Conservation (phyloP, 2,329 filamentous ascomycete genomes). For the Drechslera avenae region DNA sequence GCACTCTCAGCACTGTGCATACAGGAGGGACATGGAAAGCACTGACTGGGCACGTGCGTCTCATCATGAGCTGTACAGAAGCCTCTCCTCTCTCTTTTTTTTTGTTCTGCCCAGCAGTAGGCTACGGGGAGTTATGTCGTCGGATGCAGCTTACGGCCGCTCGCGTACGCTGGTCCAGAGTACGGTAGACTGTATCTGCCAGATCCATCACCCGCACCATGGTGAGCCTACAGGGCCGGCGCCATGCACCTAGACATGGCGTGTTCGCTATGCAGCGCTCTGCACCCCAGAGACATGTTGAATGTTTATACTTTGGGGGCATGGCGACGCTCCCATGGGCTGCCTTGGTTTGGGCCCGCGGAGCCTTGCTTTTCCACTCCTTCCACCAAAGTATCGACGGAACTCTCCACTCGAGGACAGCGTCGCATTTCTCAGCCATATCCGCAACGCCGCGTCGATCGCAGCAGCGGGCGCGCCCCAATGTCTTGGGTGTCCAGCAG, state of each 20-base stretch:
- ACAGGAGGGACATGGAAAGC: background rate
- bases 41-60: conserved; percentile 1
- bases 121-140: conserved; percentile 17
- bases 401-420: conserved; percentile 18
- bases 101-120: background rate
- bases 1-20: conserved; percentile 16
- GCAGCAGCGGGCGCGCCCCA: conserved; percentile 25
- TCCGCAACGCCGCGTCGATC: conserved; percentile 42
- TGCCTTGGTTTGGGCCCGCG: conserved; percentile 16
- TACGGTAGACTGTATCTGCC: conserved; percentile 30
- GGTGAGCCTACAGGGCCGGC: conserved; percentile 23
- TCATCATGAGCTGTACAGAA: conserved; percentile 11
- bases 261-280: conserved; percentile 24
- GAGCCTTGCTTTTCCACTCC: conserved; percentile 11
- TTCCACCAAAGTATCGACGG: conserved; percentile 11
- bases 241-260: conserved; percentile 24
- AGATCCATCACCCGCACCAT: conserved; percentile 29
- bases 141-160: conserved; percentile 27
- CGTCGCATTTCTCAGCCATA: conserved; percentile 38
- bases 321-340: conserved; percentile 16
- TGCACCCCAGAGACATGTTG: conserved; percentile 18
- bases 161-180: conserved; percentile 19
- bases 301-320: conserved; percentile 25
- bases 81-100: background rate
- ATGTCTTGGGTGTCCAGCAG: too few species aligned